These are phyloP conservation scores for Agaricales sp. DNA, from an alignment of 1,284 basidiomycete genomes.

Conservation along the genomic window DNA sequence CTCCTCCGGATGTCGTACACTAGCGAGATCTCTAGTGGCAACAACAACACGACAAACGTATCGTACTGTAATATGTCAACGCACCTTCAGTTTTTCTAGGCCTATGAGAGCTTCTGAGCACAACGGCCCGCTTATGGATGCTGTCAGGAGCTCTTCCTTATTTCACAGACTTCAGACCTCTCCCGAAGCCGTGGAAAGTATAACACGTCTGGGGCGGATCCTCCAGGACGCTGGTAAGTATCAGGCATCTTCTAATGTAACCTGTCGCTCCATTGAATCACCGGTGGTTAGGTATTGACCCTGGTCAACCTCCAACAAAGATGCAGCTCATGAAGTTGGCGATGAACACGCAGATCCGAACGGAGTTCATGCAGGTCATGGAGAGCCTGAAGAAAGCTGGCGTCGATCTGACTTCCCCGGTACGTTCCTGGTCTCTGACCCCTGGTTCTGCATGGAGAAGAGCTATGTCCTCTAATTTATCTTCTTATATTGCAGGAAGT, in stretches of 20 bases:
- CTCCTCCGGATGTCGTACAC: not conserved
- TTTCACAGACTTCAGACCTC: not conserved
- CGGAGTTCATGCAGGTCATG: conserved; percentile 32
- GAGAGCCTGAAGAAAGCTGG: conserved; percentile 50
- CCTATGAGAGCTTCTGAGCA: not conserved
- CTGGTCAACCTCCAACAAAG: conserved; percentile 34
- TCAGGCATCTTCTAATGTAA: not conserved
- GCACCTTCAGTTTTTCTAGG: not conserved
- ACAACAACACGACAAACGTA: not conserved
- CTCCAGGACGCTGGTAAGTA: conserved; percentile 43
- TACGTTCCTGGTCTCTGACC: conserved; percentile 14
- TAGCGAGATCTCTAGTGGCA: not conserved
- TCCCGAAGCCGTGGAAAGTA: not conserved
- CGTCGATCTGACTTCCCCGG: conserved; percentile 38
- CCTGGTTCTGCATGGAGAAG: not conserved
- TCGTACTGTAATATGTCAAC: not conserved
- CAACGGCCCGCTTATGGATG: not conserved
- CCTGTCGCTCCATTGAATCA: conserved; percentile 1
- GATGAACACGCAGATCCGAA: conserved; percentile 40
- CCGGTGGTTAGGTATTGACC: conserved; percentile 35
- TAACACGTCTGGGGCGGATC: conserved; percentile 12
- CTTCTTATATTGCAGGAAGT: not conserved
- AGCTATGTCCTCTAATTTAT: not conserved
- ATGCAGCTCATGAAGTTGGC: conserved; percentile 42
- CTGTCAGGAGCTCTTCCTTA: not conserved